phyloP scores from a whole-genome alignment of 768 basidiomycete genomes.

The Kwoniella dendrophila region DNA sequence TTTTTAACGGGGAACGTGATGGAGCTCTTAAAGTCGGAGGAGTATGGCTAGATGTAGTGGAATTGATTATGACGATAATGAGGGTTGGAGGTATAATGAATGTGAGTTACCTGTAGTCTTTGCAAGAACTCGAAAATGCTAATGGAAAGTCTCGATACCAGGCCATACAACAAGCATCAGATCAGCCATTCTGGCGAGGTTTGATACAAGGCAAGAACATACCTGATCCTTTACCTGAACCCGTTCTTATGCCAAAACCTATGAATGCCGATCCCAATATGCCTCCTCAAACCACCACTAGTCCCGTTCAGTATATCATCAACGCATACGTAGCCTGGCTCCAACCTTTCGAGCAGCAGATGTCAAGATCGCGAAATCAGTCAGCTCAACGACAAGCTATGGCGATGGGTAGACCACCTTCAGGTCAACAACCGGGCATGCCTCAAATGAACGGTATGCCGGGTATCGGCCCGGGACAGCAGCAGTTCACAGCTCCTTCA shows the following conservation, averaged over 20 bases:
- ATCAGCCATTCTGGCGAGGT: constrained; percentile 16
- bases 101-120: constrained; percentile 19
- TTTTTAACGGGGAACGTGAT: constrained; percentile 39
- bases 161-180: constrained; percentile 18
- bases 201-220: constrained; percentile 27
- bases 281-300: constrained; percentile 20
- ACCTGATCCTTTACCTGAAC: constrained; percentile 36
- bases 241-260: constrained; percentile 27
- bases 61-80: constrained; percentile 41
- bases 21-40: constrained; percentile 36
- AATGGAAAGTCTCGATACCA: neutral
- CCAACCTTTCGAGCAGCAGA: constrained; percentile 41
- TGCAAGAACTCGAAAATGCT: neutral
- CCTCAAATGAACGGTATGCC: constrained; percentile 6
- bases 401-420: constrained; percentile 21
- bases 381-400: constrained; percentile 14
- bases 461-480: constrained; percentile 2
- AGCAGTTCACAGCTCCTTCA: constrained; percentile 1
- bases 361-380: constrained; percentile 26
- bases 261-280: constrained; percentile 14
- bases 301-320: constrained; percentile 37
- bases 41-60: constrained; percentile 39
- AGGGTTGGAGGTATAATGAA: constrained; percentile 30
- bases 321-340: constrained; percentile 37
- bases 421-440: constrained; percentile 1